Conservation (phyloP, 805 yeast species). For the Dipodascopsis uninucleata region DNA sequence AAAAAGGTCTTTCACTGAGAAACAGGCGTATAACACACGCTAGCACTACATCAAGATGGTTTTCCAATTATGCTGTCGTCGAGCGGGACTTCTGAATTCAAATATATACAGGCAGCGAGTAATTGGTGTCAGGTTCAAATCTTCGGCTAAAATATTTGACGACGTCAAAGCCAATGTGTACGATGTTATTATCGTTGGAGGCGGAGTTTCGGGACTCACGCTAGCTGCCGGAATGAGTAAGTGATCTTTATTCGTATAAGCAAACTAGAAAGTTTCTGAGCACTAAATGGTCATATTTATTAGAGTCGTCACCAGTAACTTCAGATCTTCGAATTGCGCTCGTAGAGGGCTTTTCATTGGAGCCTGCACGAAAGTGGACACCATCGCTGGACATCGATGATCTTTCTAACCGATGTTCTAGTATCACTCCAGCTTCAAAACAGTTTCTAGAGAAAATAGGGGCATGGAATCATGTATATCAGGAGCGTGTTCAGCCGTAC, state of each 20-base stretch:
- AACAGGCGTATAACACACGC: too few species aligned
- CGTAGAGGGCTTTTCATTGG: constrained; percentile 68
- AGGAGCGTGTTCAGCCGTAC: constrained; percentile 72
- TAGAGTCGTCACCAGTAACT: constrained; percentile 60
- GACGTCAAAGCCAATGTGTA: constrained; percentile 62
- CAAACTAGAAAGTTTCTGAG: background rate
- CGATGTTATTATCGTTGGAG: constrained; percentile 88
- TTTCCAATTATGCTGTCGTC: too few species aligned
- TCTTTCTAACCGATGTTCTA: constrained; percentile 76
- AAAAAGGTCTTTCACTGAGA: too few species aligned
- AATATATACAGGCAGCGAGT: background rate
- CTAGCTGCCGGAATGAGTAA: constrained; percentile 65
- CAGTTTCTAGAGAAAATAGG: constrained; percentile 47
- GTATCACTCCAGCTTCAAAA: constrained; percentile 75
- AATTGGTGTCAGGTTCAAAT: background rate
- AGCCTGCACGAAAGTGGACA: constrained; percentile 49
- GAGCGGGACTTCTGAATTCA: too few species aligned
- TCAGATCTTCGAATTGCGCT: constrained; percentile 58
- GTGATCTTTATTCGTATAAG: constrained; percentile 1
- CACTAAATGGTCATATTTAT: background rate
- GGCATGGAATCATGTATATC: constrained; percentile 65
- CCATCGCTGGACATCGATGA: constrained; percentile 41
- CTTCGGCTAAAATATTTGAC: constrained; percentile 38
- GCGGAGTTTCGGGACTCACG: constrained; percentile 95
- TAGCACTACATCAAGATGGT: too few species aligned